Conservation (phyloP, 495 filamentous ascomycete genomes). For the Hypomontagnella monticulosa region DNA sequence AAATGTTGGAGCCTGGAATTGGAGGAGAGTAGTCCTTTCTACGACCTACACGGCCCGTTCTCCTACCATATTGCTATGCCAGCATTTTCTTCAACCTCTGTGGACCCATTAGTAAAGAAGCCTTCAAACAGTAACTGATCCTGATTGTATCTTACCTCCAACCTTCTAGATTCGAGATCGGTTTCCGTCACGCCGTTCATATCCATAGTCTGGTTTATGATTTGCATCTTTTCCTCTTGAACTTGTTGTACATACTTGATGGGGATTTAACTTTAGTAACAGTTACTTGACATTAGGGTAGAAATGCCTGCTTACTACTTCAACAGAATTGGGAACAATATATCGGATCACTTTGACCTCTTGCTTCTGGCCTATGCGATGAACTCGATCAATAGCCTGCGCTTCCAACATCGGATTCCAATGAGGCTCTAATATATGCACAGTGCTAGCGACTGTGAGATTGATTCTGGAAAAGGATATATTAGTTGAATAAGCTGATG, state of each 20-base stretch:
- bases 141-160: background rate
- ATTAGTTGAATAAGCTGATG: background rate
- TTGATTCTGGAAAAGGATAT: slow-evolving; percentile 34
- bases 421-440: slow-evolving; percentile 47
- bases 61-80: too few species aligned
- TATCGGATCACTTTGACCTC: slow-evolving; percentile 40
- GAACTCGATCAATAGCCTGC: slow-evolving; percentile 45
- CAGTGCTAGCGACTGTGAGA: slow-evolving; percentile 36
- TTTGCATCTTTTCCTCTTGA: slow-evolving; percentile 14
- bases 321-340: slow-evolving; percentile 25
- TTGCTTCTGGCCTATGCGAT: slow-evolving; percentile 44
- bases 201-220: slow-evolving; percentile 7
- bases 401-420: slow-evolving; percentile 48
- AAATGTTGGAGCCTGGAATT: too few species aligned
- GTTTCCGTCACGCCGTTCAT: background rate
- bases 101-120: background rate
- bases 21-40: too few species aligned
- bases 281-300: background rate
- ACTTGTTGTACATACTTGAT: slow-evolving; percentile 7
- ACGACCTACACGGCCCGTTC: too few species aligned
- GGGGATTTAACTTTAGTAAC: background rate
- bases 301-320: slow-evolving; percentile 13
- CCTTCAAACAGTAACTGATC: background rate
- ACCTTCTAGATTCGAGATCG: background rate
- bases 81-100: background rate